phyloP scores from a whole-genome alignment of 2,329 filamentous ascomycete species.

The Pseudopithomyces chartarum region DNA sequence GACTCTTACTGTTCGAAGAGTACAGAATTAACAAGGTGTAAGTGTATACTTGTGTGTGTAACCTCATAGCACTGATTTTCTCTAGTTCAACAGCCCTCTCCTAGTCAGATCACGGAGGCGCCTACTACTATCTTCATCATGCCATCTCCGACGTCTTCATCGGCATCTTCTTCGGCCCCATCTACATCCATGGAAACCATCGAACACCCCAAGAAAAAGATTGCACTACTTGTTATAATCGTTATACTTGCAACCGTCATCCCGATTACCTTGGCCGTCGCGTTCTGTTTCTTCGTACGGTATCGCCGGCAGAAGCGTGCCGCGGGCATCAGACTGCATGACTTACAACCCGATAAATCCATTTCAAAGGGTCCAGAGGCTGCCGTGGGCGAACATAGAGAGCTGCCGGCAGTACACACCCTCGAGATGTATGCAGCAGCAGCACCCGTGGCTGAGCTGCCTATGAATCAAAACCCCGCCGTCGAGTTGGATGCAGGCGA shows the following conservation, averaged over 20 bases:
- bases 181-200: not conserved
- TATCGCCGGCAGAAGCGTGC: not conserved
- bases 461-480: not conserved
- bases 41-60: not conserved
- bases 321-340: not conserved
- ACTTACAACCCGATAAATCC: not conserved
- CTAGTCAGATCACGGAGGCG: not conserved
- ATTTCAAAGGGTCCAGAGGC: not conserved
- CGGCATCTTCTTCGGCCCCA: not conserved
- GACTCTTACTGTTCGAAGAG: constrained; percentile 18
- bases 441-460: not conserved
- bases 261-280: not conserved
- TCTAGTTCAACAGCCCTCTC: not conserved
- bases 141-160: not conserved
- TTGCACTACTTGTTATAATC: constrained; percentile 6
- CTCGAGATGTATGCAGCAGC: not conserved
- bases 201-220: not conserved
- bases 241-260: constrained; percentile 9
- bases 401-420: not conserved
- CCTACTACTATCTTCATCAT: not conserved
- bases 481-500: constrained; percentile 8
- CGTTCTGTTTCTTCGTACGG: constrained; percentile 9
- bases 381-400: not conserved
- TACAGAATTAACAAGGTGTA: constrained; percentile 17
- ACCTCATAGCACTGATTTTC: not conserved